phyloP scores from a whole-genome alignment of 257 asterid genomes.

The Echium plantagineum region DNA sequence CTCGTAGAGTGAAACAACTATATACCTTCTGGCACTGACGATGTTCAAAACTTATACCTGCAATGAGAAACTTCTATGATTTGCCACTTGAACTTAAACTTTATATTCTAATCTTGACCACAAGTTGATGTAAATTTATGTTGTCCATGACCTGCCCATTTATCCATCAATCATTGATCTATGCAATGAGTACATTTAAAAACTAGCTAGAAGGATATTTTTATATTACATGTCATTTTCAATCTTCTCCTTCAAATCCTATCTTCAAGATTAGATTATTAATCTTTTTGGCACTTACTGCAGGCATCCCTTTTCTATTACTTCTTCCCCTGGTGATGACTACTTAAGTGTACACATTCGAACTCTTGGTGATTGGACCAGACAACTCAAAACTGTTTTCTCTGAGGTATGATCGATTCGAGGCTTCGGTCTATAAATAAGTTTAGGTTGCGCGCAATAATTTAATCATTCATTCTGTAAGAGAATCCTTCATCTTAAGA shows the following conservation, averaged over 20 bases:
- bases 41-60: background rate
- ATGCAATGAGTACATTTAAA: too few relatives aligned
- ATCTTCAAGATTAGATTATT: conserved; percentile 1
- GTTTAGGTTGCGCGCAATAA: too few relatives aligned
- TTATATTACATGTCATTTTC: background rate
- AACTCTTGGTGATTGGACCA: conserved; percentile 80
- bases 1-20: background rate
- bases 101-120: too few relatives aligned
- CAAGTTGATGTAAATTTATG: too few relatives aligned
- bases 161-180: background rate
- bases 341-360: conserved; percentile 76
- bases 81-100: too few relatives aligned
- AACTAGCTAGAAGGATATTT: too few relatives aligned
- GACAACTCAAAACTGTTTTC: conserved; percentile 59
- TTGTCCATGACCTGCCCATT: too few relatives aligned
- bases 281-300: conserved; percentile 12
- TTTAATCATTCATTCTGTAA: too few relatives aligned
- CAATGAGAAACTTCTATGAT: too few relatives aligned
- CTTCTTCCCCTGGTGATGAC: conserved; percentile 80
- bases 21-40: too few relatives aligned
- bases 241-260: background rate
- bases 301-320: conserved; percentile 92
- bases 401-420: conserved; percentile 35
- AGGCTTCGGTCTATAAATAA: too few relatives aligned
- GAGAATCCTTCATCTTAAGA: too few relatives aligned